phyloP scores from a whole-genome alignment of 208 protist species.

The Acanthamoeba lenticulata region DNA sequence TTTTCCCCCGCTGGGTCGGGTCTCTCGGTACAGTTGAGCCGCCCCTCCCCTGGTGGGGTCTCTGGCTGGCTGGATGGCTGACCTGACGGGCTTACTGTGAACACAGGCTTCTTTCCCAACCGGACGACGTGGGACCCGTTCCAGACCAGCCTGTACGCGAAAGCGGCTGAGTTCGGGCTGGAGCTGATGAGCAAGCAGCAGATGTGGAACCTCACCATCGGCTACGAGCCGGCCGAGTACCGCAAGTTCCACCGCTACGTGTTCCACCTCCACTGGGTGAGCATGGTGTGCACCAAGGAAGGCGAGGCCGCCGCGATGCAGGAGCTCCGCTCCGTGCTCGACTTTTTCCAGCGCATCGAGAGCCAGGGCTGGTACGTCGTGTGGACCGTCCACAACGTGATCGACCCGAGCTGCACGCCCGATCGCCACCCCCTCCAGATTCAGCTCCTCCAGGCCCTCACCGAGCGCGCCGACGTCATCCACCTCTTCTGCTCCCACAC shows the following conservation, averaged over 20 bases:
- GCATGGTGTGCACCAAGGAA: constrained; percentile 28
- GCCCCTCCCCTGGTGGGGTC: background rate
- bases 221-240: background rate
- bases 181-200: constrained; percentile 1
- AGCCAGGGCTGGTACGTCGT: constrained; percentile 5
- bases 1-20: background rate
- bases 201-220: constrained; percentile 31
- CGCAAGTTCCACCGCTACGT: background rate
- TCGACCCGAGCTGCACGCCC: background rate
- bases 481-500: background rate
- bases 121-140: background rate
- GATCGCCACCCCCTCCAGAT: background rate
- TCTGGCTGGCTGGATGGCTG: background rate
- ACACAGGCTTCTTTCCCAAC: constrained; percentile 8
- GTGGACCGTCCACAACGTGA: background rate
- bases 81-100: background rate
- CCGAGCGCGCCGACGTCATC: background rate
- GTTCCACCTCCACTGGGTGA: constrained; percentile 7
- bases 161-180: background rate
- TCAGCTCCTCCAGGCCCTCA: background rate
- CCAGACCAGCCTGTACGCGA: background rate
- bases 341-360: background rate
- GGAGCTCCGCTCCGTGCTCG: background rate
- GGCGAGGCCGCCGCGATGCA: background rate
- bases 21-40: background rate